phyloP scores from a whole-genome alignment of 805 yeast genomes.

The Blastobotrys terrestris region DNA sequence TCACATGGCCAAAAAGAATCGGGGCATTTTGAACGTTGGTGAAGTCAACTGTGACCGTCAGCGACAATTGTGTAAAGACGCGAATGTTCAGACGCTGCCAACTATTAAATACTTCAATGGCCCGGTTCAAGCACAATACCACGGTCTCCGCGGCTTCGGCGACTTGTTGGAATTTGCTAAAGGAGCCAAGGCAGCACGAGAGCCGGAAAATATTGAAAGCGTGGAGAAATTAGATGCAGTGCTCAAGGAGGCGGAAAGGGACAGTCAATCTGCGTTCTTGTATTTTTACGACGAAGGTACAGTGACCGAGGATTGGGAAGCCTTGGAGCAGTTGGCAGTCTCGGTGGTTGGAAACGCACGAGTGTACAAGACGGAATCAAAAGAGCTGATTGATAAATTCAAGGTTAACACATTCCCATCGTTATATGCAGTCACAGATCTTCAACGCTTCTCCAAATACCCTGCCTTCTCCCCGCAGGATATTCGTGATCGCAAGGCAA shows the following conservation, averaged over 20 bases:
- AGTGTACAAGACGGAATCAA: slow-evolving; percentile 26
- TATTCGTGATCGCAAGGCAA: slow-evolving; percentile 26
- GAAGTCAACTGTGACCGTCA: slow-evolving; percentile 36
- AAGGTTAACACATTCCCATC: slow-evolving; percentile 28
- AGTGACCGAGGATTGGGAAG: slow-evolving; percentile 35
- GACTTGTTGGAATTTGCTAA: slow-evolving; percentile 31
- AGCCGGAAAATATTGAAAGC: slow-evolving; percentile 24
- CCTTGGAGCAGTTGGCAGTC: slow-evolving; percentile 30
- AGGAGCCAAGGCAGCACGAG: slow-evolving; percentile 25
- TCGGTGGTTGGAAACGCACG: slow-evolving; percentile 29
- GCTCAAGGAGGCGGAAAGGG: slow-evolving; percentile 3
- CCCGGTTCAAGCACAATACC: slow-evolving; percentile 23
- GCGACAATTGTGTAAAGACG: slow-evolving; percentile 28
- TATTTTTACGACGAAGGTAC: slow-evolving; percentile 36
- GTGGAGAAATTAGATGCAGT: slow-evolving; percentile 22
- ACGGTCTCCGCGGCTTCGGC: slow-evolving; percentile 29
- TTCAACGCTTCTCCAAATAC: slow-evolving; percentile 19
- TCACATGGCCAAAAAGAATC: slow-evolving; percentile 28
- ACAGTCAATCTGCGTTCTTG: slow-evolving; percentile 24
- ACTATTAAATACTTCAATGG: slow-evolving; percentile 25
- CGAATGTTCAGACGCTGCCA: slow-evolving; percentile 25
- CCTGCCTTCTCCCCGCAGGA: slow-evolving; percentile 29
- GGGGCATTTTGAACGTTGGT: slow-evolving; percentile 33
- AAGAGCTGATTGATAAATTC: slow-evolving; percentile 24
- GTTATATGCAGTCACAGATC: slow-evolving; percentile 26